These are phyloP conservation scores for Chlorella sorokiniana DNA, from an alignment of 139 green algal genomes.

Conservation along the genomic window DNA sequence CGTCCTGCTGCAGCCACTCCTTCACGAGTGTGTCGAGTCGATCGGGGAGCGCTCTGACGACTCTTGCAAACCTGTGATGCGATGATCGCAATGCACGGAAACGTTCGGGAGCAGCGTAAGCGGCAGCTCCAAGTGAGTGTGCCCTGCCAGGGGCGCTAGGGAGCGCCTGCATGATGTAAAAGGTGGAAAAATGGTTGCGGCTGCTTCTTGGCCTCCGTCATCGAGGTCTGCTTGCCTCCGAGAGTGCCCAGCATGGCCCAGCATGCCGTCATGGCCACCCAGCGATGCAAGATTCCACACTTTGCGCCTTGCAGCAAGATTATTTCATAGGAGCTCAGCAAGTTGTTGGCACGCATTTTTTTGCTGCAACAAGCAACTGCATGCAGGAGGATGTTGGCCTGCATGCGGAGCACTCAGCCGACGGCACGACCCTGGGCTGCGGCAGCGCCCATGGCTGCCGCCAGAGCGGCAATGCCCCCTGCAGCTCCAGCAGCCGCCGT, in stretches of 20 bases:
- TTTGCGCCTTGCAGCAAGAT: too few species aligned
- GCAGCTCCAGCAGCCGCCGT: background rate
- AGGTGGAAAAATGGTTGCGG: too few species aligned
- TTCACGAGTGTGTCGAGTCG: background rate
- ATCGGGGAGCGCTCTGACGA: background rate
- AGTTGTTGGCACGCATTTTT: too few species aligned
- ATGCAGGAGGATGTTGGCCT: background rate
- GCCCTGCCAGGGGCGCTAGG: too few species aligned
- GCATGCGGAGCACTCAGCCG: background rate
- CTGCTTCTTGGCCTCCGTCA: too few species aligned
- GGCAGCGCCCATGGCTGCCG: slow-evolving; percentile 1
- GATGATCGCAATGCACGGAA: background rate
- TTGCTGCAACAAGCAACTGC: too few species aligned
- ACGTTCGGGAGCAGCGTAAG: background rate
- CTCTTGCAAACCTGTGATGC: too few species aligned
- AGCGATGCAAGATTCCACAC: too few species aligned
- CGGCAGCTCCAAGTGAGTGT: background rate
- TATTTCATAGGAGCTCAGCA: too few species aligned
- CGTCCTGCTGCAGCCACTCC: slow-evolving; percentile 1
- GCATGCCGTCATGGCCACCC: background rate
- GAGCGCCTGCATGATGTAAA: too few species aligned
- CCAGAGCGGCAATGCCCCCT: slow-evolving; percentile 13
- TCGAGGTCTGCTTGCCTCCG: too few species aligned
- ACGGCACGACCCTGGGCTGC: background rate
- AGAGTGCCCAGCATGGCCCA: background rate